A percentile compares a stretch with the other conserved stretches of the same genome.
Conservation (phyloP, 805 yeast species). For the Schizosaccharomyces octosporus region DNA sequence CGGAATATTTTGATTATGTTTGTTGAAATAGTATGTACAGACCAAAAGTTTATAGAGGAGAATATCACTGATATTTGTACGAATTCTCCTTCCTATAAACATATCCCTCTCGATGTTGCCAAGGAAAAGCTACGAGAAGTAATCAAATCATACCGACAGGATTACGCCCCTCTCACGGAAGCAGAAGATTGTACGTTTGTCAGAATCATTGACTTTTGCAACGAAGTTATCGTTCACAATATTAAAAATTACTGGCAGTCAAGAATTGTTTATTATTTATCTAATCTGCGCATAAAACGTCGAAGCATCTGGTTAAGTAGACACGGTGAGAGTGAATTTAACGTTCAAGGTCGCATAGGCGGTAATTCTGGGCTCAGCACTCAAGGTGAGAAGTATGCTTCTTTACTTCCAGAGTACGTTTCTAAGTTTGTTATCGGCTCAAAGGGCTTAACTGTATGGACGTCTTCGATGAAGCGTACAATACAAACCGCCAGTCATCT, state of each 20-base stretch:
- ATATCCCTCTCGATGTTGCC: conserved; percentile 47
- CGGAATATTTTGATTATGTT: conserved; percentile 69
- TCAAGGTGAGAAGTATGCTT: conserved; percentile 65
- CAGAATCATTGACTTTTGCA: conserved; percentile 64
- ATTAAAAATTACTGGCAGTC: conserved; percentile 76
- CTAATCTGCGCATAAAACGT: conserved; percentile 86
- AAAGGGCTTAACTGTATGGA: conserved; percentile 68
- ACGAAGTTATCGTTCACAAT: conserved; percentile 67
- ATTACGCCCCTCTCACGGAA: conserved; percentile 52
- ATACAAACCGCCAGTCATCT: conserved; percentile 72
- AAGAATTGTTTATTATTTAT: conserved; percentile 79
- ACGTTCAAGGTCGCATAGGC: conserved; percentile 82
- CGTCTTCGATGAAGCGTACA: conserved; percentile 73
- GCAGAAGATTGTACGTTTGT: conserved; percentile 42
- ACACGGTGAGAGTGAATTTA: conserved; percentile 85
- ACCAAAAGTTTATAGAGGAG: conserved; percentile 47
- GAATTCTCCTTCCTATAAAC: conserved; percentile 58
- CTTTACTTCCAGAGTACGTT: conserved; percentile 55
- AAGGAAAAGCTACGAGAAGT: conserved; percentile 46
- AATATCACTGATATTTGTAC: conserved; percentile 72
- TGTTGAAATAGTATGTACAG: conserved; percentile 77
- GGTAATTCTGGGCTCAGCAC: conserved; percentile 75
- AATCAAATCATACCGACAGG: conserved; percentile 46
- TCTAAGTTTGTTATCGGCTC: conserved; percentile 28
- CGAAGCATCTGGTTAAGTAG: conserved; percentile 81